phyloP scores from a whole-genome alignment of 2,329 filamentous ascomycete species.

The Fusarium cicatricum region DNA sequence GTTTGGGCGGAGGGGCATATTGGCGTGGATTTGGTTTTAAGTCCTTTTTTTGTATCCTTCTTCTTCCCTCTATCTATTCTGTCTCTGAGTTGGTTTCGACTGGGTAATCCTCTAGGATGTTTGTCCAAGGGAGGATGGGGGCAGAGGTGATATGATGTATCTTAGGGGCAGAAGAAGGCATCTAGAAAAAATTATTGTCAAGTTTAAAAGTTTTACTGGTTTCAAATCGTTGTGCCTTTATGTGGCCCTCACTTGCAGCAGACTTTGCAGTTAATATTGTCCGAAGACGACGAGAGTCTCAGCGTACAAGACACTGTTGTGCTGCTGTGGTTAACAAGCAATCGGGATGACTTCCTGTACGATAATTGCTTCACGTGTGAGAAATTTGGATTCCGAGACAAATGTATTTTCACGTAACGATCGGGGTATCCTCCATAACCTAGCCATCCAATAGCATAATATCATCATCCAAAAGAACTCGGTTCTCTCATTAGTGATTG shows the following conservation, averaged over 20 bases:
- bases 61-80: slow-evolving; percentile 29
- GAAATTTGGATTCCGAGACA: neutral
- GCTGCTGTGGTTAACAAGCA: too few species aligned
- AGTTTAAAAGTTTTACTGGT: slow-evolving; percentile 32
- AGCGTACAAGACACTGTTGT: too few species aligned
- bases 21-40: slow-evolving; percentile 46
- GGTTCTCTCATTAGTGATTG: slow-evolving; percentile 24
- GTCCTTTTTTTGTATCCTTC: slow-evolving; percentile 37
- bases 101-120: neutral
- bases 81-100: slow-evolving; percentile 11
- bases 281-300: too few species aligned
- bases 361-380: too few species aligned
- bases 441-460: neutral
- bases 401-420: slow-evolving; percentile 23
- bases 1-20: slow-evolving; percentile 46
- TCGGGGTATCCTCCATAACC: slow-evolving; percentile 31
- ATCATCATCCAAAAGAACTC: slow-evolving; percentile 7
- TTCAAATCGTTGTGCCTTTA: slow-evolving; percentile 14
- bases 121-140: slow-evolving; percentile 5
- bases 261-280: too few species aligned
- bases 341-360: too few species aligned
- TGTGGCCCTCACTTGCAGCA: too few species aligned
- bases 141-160: slow-evolving; percentile 19
- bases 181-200: slow-evolving; percentile 34
- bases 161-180: slow-evolving; percentile 22